Evolutionary conservation across 1,284 basidiomycete species (phyloP).

Genomic region (Mrakiaceae sp.): DNA sequence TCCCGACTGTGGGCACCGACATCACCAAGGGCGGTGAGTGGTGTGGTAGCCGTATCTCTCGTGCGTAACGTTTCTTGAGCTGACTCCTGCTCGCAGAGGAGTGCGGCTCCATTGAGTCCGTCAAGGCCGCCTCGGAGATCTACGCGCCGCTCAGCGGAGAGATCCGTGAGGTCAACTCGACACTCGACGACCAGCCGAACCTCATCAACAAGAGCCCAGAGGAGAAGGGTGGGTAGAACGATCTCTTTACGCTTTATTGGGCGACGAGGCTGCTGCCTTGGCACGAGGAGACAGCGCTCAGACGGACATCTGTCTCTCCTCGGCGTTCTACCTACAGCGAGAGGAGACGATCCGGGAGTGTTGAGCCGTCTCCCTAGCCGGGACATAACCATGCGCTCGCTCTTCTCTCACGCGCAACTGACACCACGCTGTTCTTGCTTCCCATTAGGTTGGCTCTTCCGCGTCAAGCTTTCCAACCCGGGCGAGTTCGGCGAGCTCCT

Average conservation of each 20-base stretch:
- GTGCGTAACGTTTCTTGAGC: neutral
- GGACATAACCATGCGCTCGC: neutral
- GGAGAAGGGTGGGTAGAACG: constrained; percentile 50
- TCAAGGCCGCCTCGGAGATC: constrained; percentile 95
- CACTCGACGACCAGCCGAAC: constrained; percentile 56
- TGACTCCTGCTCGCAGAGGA: constrained; percentile 46
- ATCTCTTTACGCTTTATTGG: too few relatives aligned
- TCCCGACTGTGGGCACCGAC: constrained; percentile 58
- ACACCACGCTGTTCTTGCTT: neutral
- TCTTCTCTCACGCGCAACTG: neutral
- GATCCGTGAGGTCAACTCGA: constrained; percentile 67
- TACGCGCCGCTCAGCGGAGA: constrained; percentile 87
- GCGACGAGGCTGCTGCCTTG: too few relatives aligned
- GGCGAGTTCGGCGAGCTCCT: constrained; percentile 67
- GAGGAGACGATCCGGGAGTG: too few relatives aligned
- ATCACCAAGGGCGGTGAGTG: constrained; percentile 62
- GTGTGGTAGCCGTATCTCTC: neutral
- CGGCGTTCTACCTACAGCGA: too few relatives aligned
- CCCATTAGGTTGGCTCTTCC: constrained; percentile 81
- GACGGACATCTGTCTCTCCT: too few relatives aligned
- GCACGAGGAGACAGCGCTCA: too few relatives aligned
- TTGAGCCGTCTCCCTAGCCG: too few relatives aligned
- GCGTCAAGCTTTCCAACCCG: constrained; percentile 70
- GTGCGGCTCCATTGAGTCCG: constrained; percentile 93
- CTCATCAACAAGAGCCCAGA: constrained; percentile 86